phyloP scores from a whole-genome alignment of 805 yeast genomes.

The Pachysolen tannophilus region DNA sequence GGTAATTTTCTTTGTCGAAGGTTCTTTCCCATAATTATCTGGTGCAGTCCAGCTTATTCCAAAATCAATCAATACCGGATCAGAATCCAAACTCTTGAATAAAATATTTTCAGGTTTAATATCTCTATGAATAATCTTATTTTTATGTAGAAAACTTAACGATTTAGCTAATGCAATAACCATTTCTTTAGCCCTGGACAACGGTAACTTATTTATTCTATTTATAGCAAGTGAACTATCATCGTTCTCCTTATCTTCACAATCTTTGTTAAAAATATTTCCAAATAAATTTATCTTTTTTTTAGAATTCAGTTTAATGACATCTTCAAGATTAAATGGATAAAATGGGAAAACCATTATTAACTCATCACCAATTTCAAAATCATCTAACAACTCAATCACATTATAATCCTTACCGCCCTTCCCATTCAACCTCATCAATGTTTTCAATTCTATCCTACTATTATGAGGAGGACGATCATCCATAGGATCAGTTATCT shows the following conservation, averaged over 20 bases:
- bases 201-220: constrained; percentile 12
- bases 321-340: constrained; percentile 24
- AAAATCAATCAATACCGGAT: constrained; percentile 31
- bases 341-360: constrained; percentile 35
- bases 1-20: constrained; percentile 30
- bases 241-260: constrained; percentile 10
- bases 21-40: constrained; percentile 67
- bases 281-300: constrained; percentile 23
- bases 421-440: constrained; percentile 18
- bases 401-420: background rate
- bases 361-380: constrained; percentile 21
- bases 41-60: constrained; percentile 29
- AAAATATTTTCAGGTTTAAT: constrained; percentile 65
- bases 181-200: constrained; percentile 18
- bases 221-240: background rate
- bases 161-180: constrained; percentile 35
- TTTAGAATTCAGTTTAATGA: constrained; percentile 25
- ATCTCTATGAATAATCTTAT: constrained; percentile 64
- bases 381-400: constrained; percentile 11
- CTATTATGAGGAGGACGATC: constrained; percentile 48
- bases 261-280: constrained; percentile 12
- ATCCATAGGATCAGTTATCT: constrained; percentile 39
- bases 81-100: constrained; percentile 17
- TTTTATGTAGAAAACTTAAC: constrained; percentile 54
- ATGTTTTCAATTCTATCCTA: constrained; percentile 33